phyloP scores from a whole-genome alignment of 139 green algal genomes.

The Haematococcus lacustris region DNA sequence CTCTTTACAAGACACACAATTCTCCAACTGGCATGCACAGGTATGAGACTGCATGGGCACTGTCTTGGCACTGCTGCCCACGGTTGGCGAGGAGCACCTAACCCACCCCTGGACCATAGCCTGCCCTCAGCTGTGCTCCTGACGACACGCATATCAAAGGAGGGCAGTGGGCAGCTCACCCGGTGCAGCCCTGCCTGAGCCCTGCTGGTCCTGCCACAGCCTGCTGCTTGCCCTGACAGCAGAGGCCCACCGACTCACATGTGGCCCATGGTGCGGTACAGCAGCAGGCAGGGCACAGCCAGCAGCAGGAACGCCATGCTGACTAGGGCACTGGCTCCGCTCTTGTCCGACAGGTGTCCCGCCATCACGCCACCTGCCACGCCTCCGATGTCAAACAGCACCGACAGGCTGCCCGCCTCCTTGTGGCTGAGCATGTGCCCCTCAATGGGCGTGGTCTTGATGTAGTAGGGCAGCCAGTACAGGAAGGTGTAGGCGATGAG shows the following conservation, averaged over 20 bases:
- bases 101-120: too few species aligned
- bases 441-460: conserved; percentile 70
- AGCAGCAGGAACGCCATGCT: conserved; percentile 69
- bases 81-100: too few species aligned
- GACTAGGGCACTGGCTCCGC: conserved; percentile 55
- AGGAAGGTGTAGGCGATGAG: conserved; percentile 97
- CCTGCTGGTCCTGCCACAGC: too few species aligned
- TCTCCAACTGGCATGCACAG: too few species aligned
- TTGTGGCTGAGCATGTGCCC: conserved; percentile 52
- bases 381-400: conserved; percentile 91
- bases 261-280: conserved; percentile 59
- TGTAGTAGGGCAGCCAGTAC: conserved; percentile 97
- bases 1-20: too few species aligned
- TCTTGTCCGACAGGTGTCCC: conserved; percentile 77
- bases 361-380: conserved; percentile 79
- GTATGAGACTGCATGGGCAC: too few species aligned
- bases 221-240: too few species aligned
- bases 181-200: too few species aligned
- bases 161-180: not conserved
- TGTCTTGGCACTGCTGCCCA: too few species aligned
- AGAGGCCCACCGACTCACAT: too few species aligned
- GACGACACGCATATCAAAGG: too few species aligned
- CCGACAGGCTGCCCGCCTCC: conserved; percentile 61
- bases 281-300: conserved; percentile 72
- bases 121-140: too few species aligned